A percentile compares a stretch with the other conserved stretches of the same genome.
These are phyloP conservation scores for Citrus maxima DNA, from an alignment of 345 rosid genomes.

Conservation along the genomic window DNA sequence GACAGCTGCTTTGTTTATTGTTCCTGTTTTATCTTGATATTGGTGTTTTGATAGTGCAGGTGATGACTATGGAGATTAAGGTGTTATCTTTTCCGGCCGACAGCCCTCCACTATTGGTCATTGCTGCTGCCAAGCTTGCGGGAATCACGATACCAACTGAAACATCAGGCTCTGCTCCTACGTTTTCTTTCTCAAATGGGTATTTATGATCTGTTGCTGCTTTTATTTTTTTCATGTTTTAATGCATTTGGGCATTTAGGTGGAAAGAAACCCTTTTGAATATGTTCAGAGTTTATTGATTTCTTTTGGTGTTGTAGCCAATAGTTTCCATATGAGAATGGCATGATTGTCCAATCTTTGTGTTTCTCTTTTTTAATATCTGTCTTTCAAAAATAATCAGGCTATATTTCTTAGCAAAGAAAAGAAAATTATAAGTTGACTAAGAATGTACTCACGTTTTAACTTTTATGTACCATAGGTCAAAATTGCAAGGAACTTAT, in stretches of 20 bases:
- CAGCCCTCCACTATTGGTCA: neutral
- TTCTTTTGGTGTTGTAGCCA: neutral
- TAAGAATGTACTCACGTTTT: no score
- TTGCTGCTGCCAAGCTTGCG: neutral
- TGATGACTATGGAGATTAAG: constrained; percentile 31
- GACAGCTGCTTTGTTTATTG: neutral
- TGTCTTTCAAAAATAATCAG: neutral
- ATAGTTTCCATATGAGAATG: no score
- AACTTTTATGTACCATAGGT: constrained; percentile 28
- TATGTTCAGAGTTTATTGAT: neutral
- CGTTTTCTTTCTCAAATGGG: constrained; percentile 52
- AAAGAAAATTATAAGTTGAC: no score
- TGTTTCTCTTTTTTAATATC: neutral
- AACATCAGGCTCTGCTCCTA: neutral
- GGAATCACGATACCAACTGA: neutral
- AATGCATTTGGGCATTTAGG: neutral
- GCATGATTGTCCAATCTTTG: neutral
- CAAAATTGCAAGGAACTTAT: constrained; percentile 45
- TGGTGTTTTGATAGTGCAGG: neutral
- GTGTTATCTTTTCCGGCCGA: constrained; percentile 49
- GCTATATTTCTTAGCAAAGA: neutral
- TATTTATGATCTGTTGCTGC: constrained; percentile 12
- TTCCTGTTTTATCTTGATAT: neutral
- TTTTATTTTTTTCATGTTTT: neutral
- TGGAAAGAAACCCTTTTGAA: neutral